Evolutionary conservation across 2,329 filamentous ascomycete species (phyloP), one percentile per base, ranked within the genome.

Genomic region (Bipolaris oryzae): DNA sequence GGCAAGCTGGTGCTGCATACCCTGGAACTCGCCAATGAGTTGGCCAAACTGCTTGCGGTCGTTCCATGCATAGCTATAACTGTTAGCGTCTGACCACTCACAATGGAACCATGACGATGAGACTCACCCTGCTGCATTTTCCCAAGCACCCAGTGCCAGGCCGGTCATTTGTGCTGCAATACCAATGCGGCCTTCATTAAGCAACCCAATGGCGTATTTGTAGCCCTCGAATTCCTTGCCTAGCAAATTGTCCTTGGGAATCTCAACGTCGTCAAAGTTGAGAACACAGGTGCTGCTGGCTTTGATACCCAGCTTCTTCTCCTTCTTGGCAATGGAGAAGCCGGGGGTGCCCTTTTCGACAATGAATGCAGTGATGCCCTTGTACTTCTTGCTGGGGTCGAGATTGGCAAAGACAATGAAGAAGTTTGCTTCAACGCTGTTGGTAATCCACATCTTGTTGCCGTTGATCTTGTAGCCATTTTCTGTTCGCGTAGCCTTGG

Each of bases 391-490:
- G 80, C 86, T 88, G 0, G 89, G 93, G 74, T 97, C 89, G 37
- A 99, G 82, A 79, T 97, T 99, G 72, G 95, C 95, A 74, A 99
- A 99, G 56, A 99, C 95, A 72, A 99, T 94, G 81, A 97, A 99
- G 81, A 98, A 89, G 58, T 88, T 87, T 18, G 95, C 90, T 80
- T 99, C 95, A 81, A 94, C 88, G 48, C 90, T 89, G 84, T 99
- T 99, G 62, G 95, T 99, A 79, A 99, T 99, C 95, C 95, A 99
- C 95, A 99, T 99, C 86, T 99, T 99, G 77, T 87, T 88, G 47
- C 95, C 95, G 59, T 87, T 90, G 77, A 99, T 90, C 78, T 84
- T 88, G 82, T 94, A 99, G 33, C 94, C 92, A 63, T 87, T 85
- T 20, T 87, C 83, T 0, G 91, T 95, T 82, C 93, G 91, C 55